Evolutionary conservation across 1,284 basidiomycete species (phyloP), one percentile per base, ranked within the genome.

Genomic region (Ustilago hordei): DNA sequence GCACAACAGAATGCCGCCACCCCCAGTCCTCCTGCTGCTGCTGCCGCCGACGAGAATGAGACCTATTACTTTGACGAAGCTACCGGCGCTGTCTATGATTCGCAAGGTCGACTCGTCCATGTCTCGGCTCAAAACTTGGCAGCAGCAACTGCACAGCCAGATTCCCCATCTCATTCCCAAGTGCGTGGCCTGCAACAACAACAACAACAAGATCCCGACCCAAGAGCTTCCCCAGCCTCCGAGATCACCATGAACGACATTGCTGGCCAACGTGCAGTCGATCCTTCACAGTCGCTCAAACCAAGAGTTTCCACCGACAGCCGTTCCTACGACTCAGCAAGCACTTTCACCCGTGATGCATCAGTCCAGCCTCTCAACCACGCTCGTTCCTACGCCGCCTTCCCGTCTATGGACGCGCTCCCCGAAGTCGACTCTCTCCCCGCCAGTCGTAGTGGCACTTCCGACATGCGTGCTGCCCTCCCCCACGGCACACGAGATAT

Each of bases 41-140:
- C 58, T 15, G 75, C 32, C 32, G 53, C 59, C 8, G 64, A 52
- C 17, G 39, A 62, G 11, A 62, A 82, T 11, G 77, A 82, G 63
- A 80, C 79, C 19, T 84, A 76, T 66, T 84, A 84, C 69, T 81
- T 72, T 52, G 82, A 84, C 50, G 78, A 84, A 48, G 75, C 78
- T 8, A 84, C 82, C 23, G 82, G 82, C 12, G 81, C 80, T 4
- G 80, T 84, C 13, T 84, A 84, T 41, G 82, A 84, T 38, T 64
- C 78, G 0, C 75, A 78, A 48, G 82, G 82, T 41, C 56, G 78
- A 13, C 72, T 81, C 15, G 82, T 84, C 31, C 63, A 82, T 43
- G 75, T 82, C 48, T 75, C 74, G 34, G 64, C 64, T 1, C 69
- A 71, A 11, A 66, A 52, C 31, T 38, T 71, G 7, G 60, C 57